Conservation (phyloP, 208 protist species). For the Spironucleus salmonicida region DNA sequence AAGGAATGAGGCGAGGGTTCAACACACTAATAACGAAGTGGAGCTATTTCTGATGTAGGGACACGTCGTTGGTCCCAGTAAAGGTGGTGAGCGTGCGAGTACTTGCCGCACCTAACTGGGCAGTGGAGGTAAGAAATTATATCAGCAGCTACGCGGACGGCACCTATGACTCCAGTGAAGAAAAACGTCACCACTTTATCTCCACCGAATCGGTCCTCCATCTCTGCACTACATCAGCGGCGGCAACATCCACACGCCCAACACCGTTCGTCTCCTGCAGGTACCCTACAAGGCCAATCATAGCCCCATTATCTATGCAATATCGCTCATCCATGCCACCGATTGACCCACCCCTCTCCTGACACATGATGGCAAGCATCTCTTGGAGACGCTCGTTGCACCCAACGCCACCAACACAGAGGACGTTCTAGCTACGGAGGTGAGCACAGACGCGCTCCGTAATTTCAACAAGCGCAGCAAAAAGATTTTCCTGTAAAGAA, state of each 20-base stretch:
- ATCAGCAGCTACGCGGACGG: no score
- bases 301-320: slow-evolving; percentile 98
- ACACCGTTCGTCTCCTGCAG: slow-evolving; percentile 61
- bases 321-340: slow-evolving; percentile 81
- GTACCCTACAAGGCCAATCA: slow-evolving; percentile 93
- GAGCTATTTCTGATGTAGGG: no score
- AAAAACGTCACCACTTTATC: slow-evolving; percentile 67
- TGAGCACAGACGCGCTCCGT: slow-evolving; percentile 96
- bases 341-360: slow-evolving; percentile 32
- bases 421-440: slow-evolving; percentile 67
- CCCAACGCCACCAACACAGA: slow-evolving; percentile 95
- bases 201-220: slow-evolving; percentile 81
- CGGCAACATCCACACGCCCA: slow-evolving; percentile 34
- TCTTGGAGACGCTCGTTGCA: slow-evolving; percentile 57
- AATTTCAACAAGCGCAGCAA: slow-evolving; percentile 94
- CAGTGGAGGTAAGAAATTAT: no score
- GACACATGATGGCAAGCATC: slow-evolving; percentile 45
- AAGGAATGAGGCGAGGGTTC: no score
- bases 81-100: no score
- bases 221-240: slow-evolving; percentile 54
- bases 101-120: no score
- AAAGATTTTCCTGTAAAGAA: slow-evolving; percentile 89
- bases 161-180: no score
- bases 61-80: no score
- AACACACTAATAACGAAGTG: no score